A percentile compares a stretch with the other conserved stretches of the same genome.
phyloP scores from a whole-genome alignment of 257 asterid genomes.

The Petrea volubilis region DNA sequence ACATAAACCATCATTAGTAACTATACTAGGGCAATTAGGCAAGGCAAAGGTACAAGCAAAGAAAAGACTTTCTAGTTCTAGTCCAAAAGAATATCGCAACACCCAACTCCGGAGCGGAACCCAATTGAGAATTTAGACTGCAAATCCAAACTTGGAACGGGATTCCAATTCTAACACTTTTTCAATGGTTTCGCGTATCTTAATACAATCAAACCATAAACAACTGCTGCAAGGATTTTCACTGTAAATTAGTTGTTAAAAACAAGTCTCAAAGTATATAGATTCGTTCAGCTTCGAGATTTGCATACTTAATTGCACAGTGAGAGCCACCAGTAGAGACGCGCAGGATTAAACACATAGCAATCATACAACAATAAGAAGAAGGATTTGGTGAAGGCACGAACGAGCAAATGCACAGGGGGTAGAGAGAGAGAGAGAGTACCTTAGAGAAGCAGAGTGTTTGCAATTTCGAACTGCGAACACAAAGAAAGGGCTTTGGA shows the following conservation, averaged over 20 bases:
- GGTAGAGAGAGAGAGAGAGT: neutral
- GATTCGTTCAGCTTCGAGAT: neutral
- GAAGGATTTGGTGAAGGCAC: neutral
- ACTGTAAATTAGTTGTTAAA: neutral
- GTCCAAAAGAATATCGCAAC: neutral
- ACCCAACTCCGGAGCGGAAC: neutral
- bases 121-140: neutral
- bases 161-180: conserved; percentile 1
- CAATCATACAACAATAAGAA: neutral
- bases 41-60: too few relatives aligned
- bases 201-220: neutral
- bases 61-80: neutral
- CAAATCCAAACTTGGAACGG: neutral
- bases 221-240: neutral
- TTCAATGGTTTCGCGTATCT: neutral
- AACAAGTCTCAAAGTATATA: neutral
- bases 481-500: neutral
- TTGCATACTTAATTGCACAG: neutral
- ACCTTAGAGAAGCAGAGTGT: conserved; percentile 5
- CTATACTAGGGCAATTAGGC: conserved; percentile 11
- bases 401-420: neutral
- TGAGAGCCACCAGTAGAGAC: neutral
- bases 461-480: neutral
- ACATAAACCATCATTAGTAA: neutral
- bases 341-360: neutral